Base-by-base conservation (phyloP, 1,284 basidiomycete species). In the Malassezia caprae region DNA sequence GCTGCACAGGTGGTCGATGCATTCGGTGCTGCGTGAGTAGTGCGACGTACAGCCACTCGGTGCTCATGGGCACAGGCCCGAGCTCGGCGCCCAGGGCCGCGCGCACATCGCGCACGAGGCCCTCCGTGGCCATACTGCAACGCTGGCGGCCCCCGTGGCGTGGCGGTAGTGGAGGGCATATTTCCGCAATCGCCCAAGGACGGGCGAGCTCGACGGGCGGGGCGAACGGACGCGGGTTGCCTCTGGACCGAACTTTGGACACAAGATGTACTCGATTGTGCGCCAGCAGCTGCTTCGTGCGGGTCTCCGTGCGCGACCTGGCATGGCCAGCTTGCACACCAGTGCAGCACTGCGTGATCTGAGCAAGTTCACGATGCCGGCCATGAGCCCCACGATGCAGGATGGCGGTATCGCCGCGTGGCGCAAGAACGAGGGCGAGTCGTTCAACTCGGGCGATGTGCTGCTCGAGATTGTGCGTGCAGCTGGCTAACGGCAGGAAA, bases 371-470 rank as follows among this genome's bases (percentile, higher is more conserved):
- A 80, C 85, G 65, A 96, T 98, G 91, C 93, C 93, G 56, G 93
- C 71, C 56, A 98, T 98, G 94, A 94, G 90, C 64, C 93, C 93
- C 47, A 98, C 93, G 60, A 99, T 99, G 93, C 91, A 90, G 11
- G 93, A 96, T 79, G 94, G 94, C 65, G 94, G 93, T 65, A 94
- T 99, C 76, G 87, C 93, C 47, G 80, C 81, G 41, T 99, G 94
- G 94, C 96, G 96, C 81, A 87, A 89, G 80, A 85, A 87, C 77
- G 89, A 94, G 77, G 94, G 94, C 57, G 90, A 96, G 68, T 60
- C 83, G 6, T 99, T 90, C 76, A 68, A 84, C 8, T 82, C 85
- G 6, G 91, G 93, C 40, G 93, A 99, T 68, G 91, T 99, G 59
- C 78, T 93, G 47, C 82, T 93, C 48, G 91, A 96, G 79, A 88